A percentile compares a stretch with the other conserved stretches of the same genome.
These are phyloP conservation scores for Pezicula radicicola DNA, from an alignment of 2,329 filamentous ascomycete species.

Conservation along the genomic window DNA sequence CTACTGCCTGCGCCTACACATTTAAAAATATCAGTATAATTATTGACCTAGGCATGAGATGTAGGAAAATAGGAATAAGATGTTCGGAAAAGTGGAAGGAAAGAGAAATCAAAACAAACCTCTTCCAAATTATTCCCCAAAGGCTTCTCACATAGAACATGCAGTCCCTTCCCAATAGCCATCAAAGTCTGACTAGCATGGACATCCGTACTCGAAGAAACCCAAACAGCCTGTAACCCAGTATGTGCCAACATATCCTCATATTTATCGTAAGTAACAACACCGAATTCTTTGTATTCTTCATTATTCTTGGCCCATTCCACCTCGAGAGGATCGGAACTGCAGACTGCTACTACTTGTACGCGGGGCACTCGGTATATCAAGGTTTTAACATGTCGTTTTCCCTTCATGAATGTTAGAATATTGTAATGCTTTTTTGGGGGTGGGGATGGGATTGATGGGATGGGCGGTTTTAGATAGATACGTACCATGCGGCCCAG, in stretches of 20 bases:
- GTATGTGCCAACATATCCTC: constrained; percentile 6
- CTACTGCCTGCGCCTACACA: constrained; percentile 23
- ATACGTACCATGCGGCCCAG: constrained; percentile 41
- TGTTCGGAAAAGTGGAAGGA: background rate
- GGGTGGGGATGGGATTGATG: too few species aligned
- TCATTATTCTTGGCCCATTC: constrained; percentile 13
- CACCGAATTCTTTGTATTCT: constrained; percentile 5
- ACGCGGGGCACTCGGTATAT: constrained; percentile 41
- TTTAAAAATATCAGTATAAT: constrained; percentile 4
- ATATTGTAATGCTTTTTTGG: background rate
- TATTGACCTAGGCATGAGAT: background rate
- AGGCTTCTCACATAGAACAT: constrained; percentile 37
- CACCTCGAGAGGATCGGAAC: constrained; percentile 36
- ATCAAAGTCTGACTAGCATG: constrained; percentile 31
- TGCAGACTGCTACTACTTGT: constrained; percentile 44
- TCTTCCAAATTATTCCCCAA: constrained; percentile 30
- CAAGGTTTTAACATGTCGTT: constrained; percentile 44
- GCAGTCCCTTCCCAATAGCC: constrained; percentile 31
- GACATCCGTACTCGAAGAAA: constrained; percentile 30
- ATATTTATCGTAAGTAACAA: constrained; percentile 5
- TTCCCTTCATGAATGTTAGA: constrained; percentile 16
- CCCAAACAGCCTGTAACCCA: constrained; percentile 14
- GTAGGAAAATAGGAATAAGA: background rate
- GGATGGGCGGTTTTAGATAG: too few species aligned
- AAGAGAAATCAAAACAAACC: too few species aligned